Evolutionary conservation across 1,284 basidiomycete species (phyloP).

Genomic region (Ganoderma lucidum): DNA sequence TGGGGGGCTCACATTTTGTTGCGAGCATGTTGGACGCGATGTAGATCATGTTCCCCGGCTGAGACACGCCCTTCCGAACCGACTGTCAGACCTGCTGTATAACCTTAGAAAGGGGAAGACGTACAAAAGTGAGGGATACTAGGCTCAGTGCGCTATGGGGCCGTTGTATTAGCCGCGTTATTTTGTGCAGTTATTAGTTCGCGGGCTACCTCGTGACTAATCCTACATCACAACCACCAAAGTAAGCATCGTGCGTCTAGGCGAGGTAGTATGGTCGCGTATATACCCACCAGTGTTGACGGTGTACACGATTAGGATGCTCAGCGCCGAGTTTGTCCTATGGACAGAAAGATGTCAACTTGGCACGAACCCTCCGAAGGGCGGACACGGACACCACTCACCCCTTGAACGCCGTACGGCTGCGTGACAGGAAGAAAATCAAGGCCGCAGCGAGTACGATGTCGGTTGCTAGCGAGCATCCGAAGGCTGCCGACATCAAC

Average conservation of each 20-base stretch:
- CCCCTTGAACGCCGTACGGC: slow-evolving; percentile 1
- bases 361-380: neutral
- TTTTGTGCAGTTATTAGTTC: neutral
- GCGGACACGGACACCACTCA: neutral
- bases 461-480: slow-evolving; percentile 1
- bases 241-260: neutral
- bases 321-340: slow-evolving; percentile 1
- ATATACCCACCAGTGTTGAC: neutral
- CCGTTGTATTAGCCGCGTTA: neutral
- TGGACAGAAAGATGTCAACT: neutral
- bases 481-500: slow-evolving; percentile 2
- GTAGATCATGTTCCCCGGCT: slow-evolving; percentile 6
- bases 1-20: neutral
- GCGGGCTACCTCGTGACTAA: neutral
- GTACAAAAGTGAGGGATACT: neutral
- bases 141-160: neutral
- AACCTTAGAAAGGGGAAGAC: neutral
- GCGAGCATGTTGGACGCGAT: slow-evolving; percentile 8
- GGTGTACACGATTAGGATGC: neutral
- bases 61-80: neutral
- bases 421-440: neutral
- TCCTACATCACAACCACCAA: neutral
- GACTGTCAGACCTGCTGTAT: neutral
- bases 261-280: neutral
- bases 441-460: neutral